Evolutionary conservation across 2,329 filamentous ascomycete species (phyloP).

Genomic region (Immersiporthe knoxdaviesiana): DNA sequence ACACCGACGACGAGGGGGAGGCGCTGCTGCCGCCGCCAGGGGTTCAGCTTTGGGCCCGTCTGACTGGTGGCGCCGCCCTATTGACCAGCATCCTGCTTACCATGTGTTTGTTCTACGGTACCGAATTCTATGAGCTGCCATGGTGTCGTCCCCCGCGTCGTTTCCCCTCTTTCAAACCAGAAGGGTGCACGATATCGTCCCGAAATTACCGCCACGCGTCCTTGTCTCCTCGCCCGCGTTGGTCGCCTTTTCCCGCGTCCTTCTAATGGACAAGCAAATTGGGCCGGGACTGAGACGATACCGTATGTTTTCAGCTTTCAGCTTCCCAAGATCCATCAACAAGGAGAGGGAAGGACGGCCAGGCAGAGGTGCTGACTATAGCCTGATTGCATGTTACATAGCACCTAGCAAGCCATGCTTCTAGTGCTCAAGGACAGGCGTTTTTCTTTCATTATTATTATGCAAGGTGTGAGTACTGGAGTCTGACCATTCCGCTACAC

Average conservation of each 20-base stretch:
- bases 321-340: neutral
- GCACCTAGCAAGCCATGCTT: neutral
- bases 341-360: too few species aligned
- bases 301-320: neutral
- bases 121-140: neutral
- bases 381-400: neutral
- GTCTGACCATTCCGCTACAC: neutral
- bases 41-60: neutral
- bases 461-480: neutral
- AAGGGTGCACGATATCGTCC: neutral
- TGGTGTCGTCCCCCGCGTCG: neutral
- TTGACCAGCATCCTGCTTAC: neutral
- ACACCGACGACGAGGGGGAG: neutral
- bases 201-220: conserved; percentile 2
- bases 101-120: too few species aligned
- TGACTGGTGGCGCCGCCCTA: neutral
- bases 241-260: too few species aligned
- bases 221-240: neutral
- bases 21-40: neutral
- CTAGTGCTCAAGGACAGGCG: neutral
- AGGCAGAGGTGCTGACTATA: neutral
- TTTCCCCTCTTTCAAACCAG: neutral
- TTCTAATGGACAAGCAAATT: neutral
- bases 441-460: too few species aligned
- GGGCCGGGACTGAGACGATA: too few species aligned